A percentile compares a stretch with the other conserved stretches of the same genome.
Conservation (phyloP, 345 rosid species). For the Camelina laxa region DNA sequence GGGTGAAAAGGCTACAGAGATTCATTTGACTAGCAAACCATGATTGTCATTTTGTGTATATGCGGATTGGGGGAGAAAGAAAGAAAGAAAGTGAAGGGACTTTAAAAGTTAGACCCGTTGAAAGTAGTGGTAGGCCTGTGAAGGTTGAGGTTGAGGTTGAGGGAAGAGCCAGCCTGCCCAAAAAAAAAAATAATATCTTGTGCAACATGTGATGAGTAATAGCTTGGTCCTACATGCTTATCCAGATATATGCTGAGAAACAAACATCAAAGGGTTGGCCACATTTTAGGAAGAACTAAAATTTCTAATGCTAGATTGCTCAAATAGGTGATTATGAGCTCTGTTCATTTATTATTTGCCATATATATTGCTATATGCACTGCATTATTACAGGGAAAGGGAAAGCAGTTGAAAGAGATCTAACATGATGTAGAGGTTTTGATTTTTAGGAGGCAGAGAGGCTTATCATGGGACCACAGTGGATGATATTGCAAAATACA, state of each 20-base stretch:
- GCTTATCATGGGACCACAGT: constrained; percentile 41
- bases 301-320: not conserved
- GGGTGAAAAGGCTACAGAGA: not conserved
- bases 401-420: constrained; percentile 16
- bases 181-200: not conserved
- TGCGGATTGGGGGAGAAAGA: not conserved
- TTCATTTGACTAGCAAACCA: constrained; percentile 27
- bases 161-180: constrained; percentile 27
- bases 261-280: constrained; percentile 5
- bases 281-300: constrained; percentile 11
- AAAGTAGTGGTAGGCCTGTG: constrained; percentile 43
- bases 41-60: constrained; percentile 7
- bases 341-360: constrained; percentile 14
- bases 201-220: constrained; percentile 39
- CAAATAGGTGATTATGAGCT: constrained; percentile 16
- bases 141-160: constrained; percentile 29
- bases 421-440: constrained; percentile 14
- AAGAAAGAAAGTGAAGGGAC: constrained; percentile 42
- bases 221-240: constrained; percentile 39
- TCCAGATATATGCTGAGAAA: constrained; percentile 32
- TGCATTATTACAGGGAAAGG: not conserved
- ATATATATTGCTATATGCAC: not conserved
- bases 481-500: constrained; percentile 21
- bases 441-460: constrained; percentile 23
- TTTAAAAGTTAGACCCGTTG: constrained; percentile 16